A percentile compares a stretch with the other conserved stretches of the same genome.
Evolutionary conservation across 1,284 basidiomycete species (phyloP).

Genomic region (Trichosporon faecale): DNA sequence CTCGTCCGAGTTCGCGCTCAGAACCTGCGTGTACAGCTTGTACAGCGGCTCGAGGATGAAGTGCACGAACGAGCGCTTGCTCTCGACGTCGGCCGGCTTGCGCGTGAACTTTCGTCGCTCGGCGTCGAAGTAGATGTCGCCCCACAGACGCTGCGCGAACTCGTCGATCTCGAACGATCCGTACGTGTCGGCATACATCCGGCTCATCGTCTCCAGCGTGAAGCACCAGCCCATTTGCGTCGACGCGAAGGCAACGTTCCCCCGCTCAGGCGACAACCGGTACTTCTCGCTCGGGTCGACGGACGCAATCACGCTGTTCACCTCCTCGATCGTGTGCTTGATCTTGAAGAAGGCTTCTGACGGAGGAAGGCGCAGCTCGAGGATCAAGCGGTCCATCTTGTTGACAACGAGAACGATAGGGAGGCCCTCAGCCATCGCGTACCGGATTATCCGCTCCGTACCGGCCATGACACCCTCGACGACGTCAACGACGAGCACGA

Average conservation of each 20-base stretch:
- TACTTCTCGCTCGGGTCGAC: constrained; percentile 84
- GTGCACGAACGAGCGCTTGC: constrained; percentile 84
- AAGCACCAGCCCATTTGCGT: constrained; percentile 98
- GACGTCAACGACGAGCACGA: constrained; percentile 89
- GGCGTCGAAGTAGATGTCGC: constrained; percentile 90
- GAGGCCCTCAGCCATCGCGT: constrained; percentile 80
- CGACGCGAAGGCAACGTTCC: constrained; percentile 96
- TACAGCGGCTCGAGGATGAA: constrained; percentile 96
- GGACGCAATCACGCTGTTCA: constrained; percentile 90
- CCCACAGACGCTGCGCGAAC: constrained; percentile 87
- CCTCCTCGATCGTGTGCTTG: constrained; percentile 97
- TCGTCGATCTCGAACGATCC: constrained; percentile 57
- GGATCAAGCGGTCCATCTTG: constrained; percentile 95
- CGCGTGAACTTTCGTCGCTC: constrained; percentile 82
- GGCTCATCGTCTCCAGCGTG: constrained; percentile 87
- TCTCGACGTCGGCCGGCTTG: constrained; percentile 75
- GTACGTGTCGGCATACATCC: constrained; percentile 90
- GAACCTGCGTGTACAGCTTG: constrained; percentile 90
- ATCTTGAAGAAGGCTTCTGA: constrained; percentile 98
- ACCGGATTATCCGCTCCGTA: constrained; percentile 78
- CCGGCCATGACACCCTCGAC: constrained; percentile 94
- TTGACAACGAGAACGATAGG: constrained; percentile 94
- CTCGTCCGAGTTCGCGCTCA: constrained; percentile 83
- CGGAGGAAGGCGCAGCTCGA: constrained; percentile 93
- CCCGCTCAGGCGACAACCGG: constrained; percentile 86